A percentile compares a stretch with the other conserved stretches of the same genome.
phyloP scores from a whole-genome alignment of 2,329 filamentous ascomycete genomes.

The Sporothrix mexicana region DNA sequence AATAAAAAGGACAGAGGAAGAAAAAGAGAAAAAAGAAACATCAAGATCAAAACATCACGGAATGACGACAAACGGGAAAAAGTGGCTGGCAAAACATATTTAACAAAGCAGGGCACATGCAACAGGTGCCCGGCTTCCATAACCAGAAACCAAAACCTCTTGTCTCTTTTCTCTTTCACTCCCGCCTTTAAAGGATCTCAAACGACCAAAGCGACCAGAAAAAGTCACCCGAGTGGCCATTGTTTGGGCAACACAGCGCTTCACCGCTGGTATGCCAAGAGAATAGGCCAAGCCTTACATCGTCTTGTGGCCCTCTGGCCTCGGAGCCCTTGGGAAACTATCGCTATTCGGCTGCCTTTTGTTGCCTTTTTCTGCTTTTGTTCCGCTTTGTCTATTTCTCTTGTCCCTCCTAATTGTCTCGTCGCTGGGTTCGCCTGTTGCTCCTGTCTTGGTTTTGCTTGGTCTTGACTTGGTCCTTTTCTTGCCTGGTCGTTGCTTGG shows the following conservation, averaged over 20 bases:
- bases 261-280: slow-evolving; percentile 33
- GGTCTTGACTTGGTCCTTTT: not conserved
- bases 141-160: no score
- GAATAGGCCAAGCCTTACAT: slow-evolving; percentile 28
- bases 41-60: not conserved
- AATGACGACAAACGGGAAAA: not conserved
- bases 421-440: not conserved
- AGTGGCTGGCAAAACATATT: slow-evolving; percentile 18
- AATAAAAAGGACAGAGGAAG: not conserved
- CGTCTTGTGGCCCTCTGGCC: not conserved
- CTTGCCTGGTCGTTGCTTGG: not conserved
- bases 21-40: not conserved
- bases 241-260: slow-evolving; percentile 19
- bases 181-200: not conserved
- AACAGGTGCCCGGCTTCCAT: not conserved
- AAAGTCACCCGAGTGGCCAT: slow-evolving; percentile 19
- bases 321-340: not conserved
- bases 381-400: not conserved
- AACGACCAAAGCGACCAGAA: not conserved
- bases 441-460: slow-evolving; percentile 6
- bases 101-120: slow-evolving; percentile 21
- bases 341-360: not conserved
- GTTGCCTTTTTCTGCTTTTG: not conserved
- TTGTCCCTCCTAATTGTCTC: not conserved
- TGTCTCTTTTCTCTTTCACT: not conserved